phyloP scores from a whole-genome alignment of 2,329 filamentous ascomycete species.

The Metarhizium brunneum region DNA sequence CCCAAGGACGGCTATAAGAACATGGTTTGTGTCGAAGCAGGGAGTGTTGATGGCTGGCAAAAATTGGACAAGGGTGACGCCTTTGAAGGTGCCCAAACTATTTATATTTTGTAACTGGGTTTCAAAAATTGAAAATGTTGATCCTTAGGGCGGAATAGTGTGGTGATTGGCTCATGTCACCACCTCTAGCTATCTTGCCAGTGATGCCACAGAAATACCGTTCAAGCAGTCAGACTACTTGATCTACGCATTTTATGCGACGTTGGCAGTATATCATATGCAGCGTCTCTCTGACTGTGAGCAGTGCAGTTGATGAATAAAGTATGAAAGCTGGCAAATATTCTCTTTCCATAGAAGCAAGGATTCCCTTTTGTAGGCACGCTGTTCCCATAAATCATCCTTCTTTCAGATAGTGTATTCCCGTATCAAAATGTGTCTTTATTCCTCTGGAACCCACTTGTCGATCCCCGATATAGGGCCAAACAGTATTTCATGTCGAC shows the following conservation, averaged over 20 bases:
- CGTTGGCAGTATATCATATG: not conserved
- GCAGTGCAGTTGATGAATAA: not conserved
- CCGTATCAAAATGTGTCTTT: too few relatives aligned
- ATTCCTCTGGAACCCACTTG: too few relatives aligned
- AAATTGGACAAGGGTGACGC: conserved; percentile 71
- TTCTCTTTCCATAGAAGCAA: not conserved
- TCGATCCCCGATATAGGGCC: too few relatives aligned
- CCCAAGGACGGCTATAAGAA: conserved; percentile 85
- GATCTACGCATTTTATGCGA: not conserved
- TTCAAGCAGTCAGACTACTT: not conserved
- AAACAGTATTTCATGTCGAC: too few relatives aligned
- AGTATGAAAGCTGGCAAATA: not conserved
- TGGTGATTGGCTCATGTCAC: not conserved
- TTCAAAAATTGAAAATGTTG: not conserved
- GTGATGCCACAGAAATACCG: not conserved
- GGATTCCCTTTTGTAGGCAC: not conserved
- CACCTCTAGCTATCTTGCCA: not conserved
- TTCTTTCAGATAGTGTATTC: too few relatives aligned
- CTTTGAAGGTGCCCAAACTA: conserved; percentile 53
- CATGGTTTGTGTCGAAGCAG: conserved; percentile 93
- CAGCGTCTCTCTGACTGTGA: not conserved
- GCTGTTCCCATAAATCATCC: not conserved
- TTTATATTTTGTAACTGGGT: conserved; percentile 26
- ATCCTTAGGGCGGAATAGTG: too few relatives aligned
- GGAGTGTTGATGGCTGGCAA: conserved; percentile 72